Evolutionary conservation across 768 basidiomycete genomes (phyloP).

Genomic region (Mycena sanguinolenta): DNA sequence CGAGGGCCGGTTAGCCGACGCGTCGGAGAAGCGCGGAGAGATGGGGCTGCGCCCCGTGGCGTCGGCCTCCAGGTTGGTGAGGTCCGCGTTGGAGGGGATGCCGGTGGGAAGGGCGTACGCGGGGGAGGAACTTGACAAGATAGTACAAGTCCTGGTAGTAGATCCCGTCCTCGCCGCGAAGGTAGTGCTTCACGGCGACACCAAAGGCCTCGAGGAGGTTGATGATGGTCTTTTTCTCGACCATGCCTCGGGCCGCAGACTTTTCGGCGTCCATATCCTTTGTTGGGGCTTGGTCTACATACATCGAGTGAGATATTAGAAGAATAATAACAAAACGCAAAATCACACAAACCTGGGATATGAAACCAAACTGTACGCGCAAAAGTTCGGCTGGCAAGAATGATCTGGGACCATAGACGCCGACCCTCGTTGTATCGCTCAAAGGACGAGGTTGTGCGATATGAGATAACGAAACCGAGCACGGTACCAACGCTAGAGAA

Average conservation of each 20-base stretch:
- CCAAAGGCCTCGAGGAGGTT: constrained; percentile 77
- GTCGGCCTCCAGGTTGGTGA: constrained; percentile 20
- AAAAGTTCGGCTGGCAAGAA: constrained; percentile 67
- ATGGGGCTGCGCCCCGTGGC: constrained; percentile 23
- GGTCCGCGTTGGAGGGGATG: constrained; percentile 55
- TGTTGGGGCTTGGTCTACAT: constrained; percentile 32
- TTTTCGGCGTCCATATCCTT: constrained; percentile 42
- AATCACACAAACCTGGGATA: constrained; percentile 61
- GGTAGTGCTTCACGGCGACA: constrained; percentile 78
- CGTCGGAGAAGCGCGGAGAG: constrained; percentile 23
- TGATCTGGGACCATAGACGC: constrained; percentile 77
- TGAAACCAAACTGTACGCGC: constrained; percentile 78
- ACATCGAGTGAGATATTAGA: constrained; percentile 32
- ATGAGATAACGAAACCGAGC: constrained; percentile 81
- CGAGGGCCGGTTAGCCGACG: constrained; percentile 18
- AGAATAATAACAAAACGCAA: constrained; percentile 39
- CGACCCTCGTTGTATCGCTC: constrained; percentile 85
- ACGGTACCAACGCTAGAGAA: constrained; percentile 66
- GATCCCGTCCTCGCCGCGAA: constrained; percentile 65
- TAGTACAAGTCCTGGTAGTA: constrained; percentile 73
- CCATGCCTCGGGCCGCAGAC: constrained; percentile 59
- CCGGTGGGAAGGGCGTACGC: constrained; percentile 69
- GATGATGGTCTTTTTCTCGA: constrained; percentile 79
- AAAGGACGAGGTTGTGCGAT: constrained; percentile 79
- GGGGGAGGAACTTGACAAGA: constrained; percentile 80